Evolutionary conservation across 2,329 filamentous ascomycete genomes (phyloP).

Genomic region (Bretziella fagacearum): DNA sequence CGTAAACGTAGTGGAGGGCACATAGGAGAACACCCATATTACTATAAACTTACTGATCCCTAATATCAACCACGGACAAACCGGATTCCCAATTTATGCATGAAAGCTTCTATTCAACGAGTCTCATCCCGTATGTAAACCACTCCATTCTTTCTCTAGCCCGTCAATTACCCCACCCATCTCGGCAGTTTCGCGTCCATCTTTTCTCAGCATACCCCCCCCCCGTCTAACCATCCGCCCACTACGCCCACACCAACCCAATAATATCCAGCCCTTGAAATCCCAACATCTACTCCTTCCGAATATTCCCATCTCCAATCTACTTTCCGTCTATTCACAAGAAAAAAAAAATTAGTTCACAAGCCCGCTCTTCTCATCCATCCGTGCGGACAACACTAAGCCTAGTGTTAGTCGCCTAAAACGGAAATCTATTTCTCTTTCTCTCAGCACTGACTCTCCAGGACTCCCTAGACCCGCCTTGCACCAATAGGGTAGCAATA

Average conservation of each 20-base stretch:
- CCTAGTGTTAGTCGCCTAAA: slow-evolving; percentile 7
- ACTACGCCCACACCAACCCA: not conserved
- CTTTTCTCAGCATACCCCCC: not conserved
- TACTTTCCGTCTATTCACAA: not conserved
- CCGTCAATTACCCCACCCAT: not conserved
- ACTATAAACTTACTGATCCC: too few relatives aligned
- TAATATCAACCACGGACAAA: too few relatives aligned
- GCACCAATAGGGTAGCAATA: not conserved
- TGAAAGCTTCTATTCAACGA: too few relatives aligned
- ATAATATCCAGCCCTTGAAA: not conserved
- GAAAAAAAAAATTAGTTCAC: too few relatives aligned
- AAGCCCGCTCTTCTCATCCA: not conserved
- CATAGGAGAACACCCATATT: too few relatives aligned
- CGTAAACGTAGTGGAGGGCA: too few relatives aligned
- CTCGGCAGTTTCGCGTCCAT: not conserved
- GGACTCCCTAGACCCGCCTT: not conserved
- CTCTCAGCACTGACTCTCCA: too few relatives aligned
- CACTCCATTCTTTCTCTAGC: not conserved
- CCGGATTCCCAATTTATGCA: too few relatives aligned
- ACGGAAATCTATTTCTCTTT: not conserved
- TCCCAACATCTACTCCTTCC: too few relatives aligned
- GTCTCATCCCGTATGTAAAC: not conserved
- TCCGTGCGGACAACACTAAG: not conserved
- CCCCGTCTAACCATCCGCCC: not conserved
- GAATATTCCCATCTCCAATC: not conserved